Conservation (phyloP, 1,139 yeast genomes). For the Wickerhamomyces sp. region DNA sequence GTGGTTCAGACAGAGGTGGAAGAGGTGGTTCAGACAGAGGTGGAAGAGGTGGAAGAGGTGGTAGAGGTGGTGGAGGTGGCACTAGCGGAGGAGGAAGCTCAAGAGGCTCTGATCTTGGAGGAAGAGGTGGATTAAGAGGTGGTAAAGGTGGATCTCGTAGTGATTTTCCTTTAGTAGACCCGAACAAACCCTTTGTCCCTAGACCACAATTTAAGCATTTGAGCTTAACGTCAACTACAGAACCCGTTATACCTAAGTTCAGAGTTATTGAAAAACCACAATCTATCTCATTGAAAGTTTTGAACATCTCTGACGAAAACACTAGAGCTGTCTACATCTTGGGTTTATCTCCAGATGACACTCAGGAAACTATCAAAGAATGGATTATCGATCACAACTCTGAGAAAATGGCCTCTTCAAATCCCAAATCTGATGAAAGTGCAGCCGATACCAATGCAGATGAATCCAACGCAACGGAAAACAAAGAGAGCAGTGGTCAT, state of each 20-base stretch:
- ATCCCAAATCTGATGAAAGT: background rate
- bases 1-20: conserved; percentile 5
- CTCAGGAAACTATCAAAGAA: conserved; percentile 10
- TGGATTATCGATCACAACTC: conserved; percentile 9
- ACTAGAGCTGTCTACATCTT: conserved; percentile 14
- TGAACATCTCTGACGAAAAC: conserved; percentile 11
- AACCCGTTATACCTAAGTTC: background rate
- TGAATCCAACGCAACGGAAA: conserved; percentile 12
- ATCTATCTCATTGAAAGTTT: conserved; percentile 3
- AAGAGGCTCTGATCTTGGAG: conserved; percentile 1
- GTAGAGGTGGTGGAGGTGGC: conserved; percentile 1
- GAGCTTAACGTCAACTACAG: background rate
- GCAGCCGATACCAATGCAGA: background rate
- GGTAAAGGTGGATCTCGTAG: background rate
- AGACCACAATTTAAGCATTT: conserved; percentile 2
- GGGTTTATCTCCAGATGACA: conserved; percentile 8
- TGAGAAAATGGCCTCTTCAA: background rate
- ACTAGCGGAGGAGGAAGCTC: conserved; percentile 1
- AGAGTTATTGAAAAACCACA: conserved; percentile 1
- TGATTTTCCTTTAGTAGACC: background rate
- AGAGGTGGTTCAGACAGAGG: conserved; percentile 3
- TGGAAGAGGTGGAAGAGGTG: background rate
- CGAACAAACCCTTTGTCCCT: background rate
- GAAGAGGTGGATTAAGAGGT: background rate
- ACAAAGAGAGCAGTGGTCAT: no score